Evolutionary conservation across 768 basidiomycete species (phyloP), one percentile per base, ranked within the genome.

Genomic region (Mycena floridula): DNA sequence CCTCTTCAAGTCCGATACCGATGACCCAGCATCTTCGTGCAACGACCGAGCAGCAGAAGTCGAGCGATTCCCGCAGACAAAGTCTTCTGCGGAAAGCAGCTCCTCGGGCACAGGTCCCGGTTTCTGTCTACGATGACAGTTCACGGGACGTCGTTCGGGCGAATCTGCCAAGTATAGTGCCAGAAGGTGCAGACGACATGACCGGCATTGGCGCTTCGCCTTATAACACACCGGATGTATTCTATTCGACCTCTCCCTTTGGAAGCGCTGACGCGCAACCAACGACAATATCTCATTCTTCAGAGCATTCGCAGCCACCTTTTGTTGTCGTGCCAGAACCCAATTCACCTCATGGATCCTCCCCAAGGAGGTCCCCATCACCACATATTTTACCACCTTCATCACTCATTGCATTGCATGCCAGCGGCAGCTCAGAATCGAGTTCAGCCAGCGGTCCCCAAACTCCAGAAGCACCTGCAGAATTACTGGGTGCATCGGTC

Each of bases 51-150:
- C n/a, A n/a, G n/a, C n/a, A n/a, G n/a, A 18, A 43, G 16, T 38
- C 37, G 11, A 32, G 41, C 8, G 56, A 55, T 21, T 59, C 50
- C 39, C 52, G 47, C 47, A 61, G 62, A 49, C 59, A 63, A n/a
- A 62, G 63, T 42, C 48, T 74, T 22, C 63, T 80, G 47, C 77
- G 80, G 28, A 86, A 85, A 55, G 77, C 76, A 18, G 78, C 77
- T 20, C 83, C 81, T 1, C 65, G 77, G 47, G 79, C 77, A 8
- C 79, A 82, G 52, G 60, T 84, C 5, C 81, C 83, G 1, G 68
- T 78, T 9, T 81, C 81, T 9, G 70, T 79, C 38, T 68, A 73
- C 25, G 71, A 76, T 36, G 57, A 63, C 45, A 27, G 51, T 48
- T 55, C 56, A n/a, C 47, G 37, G 15, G 51, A 50, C 32, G 56